phyloP scores from a whole-genome alignment of 2,329 filamentous ascomycete genomes.

The Claviceps purpurea region DNA sequence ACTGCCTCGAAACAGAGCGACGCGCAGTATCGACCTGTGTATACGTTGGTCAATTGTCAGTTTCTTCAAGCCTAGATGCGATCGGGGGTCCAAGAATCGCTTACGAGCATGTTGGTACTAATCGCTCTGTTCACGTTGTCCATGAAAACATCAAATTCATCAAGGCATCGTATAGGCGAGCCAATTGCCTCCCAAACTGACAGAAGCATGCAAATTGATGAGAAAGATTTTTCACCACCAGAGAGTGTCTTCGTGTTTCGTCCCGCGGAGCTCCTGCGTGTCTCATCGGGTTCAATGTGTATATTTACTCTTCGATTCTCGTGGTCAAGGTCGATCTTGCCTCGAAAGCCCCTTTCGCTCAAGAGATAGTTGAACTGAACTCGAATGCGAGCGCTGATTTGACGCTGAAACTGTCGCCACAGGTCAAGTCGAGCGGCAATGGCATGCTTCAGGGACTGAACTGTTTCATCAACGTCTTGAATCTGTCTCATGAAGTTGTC shows the following conservation, averaged over 20 bases:
- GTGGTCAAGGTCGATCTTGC: conserved; percentile 69
- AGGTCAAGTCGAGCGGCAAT: conserved; percentile 56
- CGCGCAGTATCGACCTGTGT: conserved; percentile 69
- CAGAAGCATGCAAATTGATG: conserved; percentile 84
- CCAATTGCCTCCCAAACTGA: conserved; percentile 98
- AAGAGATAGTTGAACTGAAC: conserved; percentile 81
- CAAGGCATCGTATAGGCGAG: conserved; percentile 82
- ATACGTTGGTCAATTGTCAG: conserved; percentile 2
- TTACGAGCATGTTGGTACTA: conserved; percentile 84
- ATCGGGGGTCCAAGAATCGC: conserved; percentile 17
- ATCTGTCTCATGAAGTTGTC: conserved; percentile 30
- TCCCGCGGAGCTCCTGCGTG: conserved; percentile 53
- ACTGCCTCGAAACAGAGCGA: conserved; percentile 78
- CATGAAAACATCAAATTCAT: conserved; percentile 99
- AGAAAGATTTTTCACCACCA: conserved; percentile 95
- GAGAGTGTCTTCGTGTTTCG: conserved; percentile 85
- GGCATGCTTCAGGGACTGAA: conserved; percentile 38
- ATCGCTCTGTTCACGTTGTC: conserved; percentile 90
- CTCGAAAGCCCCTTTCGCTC: conserved; percentile 78
- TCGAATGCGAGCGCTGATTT: conserved; percentile 75
- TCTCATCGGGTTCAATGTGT: conserved; percentile 58
- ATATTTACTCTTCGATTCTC: conserved; percentile 60
- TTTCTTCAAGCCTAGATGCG: background rate
- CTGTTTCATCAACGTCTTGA: conserved; percentile 25
- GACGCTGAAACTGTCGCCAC: conserved; percentile 70